phyloP scores from a whole-genome alignment of 1,139 yeast species.

The Nakaseomyces bracarensis region DNA sequence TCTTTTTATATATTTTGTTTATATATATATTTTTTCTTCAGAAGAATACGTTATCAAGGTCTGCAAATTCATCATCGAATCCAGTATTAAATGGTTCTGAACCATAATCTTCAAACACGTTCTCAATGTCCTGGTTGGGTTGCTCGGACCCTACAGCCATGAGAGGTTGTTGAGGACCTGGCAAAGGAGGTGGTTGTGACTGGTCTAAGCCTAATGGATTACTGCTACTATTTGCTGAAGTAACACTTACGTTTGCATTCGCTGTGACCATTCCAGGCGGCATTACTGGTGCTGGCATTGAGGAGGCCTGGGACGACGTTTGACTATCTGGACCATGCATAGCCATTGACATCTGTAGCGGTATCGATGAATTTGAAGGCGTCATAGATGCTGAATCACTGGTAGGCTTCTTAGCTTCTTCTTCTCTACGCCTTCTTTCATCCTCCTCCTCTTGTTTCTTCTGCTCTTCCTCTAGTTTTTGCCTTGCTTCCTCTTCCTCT shows the following conservation, averaged over 20 bases:
- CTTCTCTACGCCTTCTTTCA: conserved; percentile 17
- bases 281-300: not conserved
- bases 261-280: conserved; percentile 3
- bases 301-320: not conserved
- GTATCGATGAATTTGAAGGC: not conserved
- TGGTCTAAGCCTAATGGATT: not conserved
- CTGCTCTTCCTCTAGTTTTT: conserved; percentile 7
- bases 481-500: conserved; percentile 8
- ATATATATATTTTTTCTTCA: conserved; percentile 9
- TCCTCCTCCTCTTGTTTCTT: conserved; percentile 14
- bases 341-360: conserved; percentile 2
- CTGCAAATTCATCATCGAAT: conserved; percentile 31
- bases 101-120: conserved; percentile 25
- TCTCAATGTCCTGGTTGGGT: not conserved
- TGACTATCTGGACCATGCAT: not conserved
- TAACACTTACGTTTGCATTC: not conserved
- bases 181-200: not conserved
- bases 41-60: conserved; percentile 31
- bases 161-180: not conserved
- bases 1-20: not conserved
- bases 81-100: conserved; percentile 28
- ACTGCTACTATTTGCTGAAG: not conserved
- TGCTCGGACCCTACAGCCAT: not conserved
- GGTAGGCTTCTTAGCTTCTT: conserved; percentile 10
- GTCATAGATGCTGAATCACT: not conserved